Evolutionary conservation across 23 red algal species (phyloP).

Genomic region (Chondrus crispus): DNA sequence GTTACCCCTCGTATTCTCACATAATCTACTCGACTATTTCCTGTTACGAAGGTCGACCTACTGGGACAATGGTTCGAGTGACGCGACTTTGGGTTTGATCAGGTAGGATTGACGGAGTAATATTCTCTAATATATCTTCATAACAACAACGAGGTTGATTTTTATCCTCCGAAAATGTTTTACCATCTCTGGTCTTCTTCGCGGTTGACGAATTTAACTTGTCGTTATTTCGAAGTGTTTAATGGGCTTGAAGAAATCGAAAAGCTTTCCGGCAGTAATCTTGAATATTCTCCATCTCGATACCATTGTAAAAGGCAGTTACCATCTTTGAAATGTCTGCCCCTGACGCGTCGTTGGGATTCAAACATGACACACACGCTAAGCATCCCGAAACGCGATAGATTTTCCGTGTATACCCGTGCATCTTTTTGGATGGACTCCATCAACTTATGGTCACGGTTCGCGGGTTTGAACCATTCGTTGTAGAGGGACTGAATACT

Average conservation of each 20-base stretch:
- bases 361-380: not conserved
- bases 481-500: not conserved
- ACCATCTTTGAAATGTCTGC: not conserved
- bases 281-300: not conserved
- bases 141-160: too few species aligned
- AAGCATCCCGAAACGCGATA: not conserved
- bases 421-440: not conserved
- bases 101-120: too few species aligned
- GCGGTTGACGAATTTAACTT: too few species aligned
- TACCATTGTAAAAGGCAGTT: not conserved
- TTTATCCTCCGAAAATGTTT: too few species aligned
- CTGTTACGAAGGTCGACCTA: too few species aligned
- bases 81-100: too few species aligned
- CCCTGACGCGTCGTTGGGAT: not conserved
- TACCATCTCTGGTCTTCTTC: too few species aligned
- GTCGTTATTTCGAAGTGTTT: not conserved
- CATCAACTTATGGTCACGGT: not conserved
- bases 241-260: not conserved
- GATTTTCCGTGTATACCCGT: not conserved
- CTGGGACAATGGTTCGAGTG: too few species aligned
- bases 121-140: too few species aligned
- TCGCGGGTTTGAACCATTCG: not conserved
- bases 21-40: too few species aligned
- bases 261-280: not conserved
- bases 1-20: too few species aligned